Base-by-base conservation (phyloP, 176 grass and related monocot species). In the Oryza glaberrima region DNA sequence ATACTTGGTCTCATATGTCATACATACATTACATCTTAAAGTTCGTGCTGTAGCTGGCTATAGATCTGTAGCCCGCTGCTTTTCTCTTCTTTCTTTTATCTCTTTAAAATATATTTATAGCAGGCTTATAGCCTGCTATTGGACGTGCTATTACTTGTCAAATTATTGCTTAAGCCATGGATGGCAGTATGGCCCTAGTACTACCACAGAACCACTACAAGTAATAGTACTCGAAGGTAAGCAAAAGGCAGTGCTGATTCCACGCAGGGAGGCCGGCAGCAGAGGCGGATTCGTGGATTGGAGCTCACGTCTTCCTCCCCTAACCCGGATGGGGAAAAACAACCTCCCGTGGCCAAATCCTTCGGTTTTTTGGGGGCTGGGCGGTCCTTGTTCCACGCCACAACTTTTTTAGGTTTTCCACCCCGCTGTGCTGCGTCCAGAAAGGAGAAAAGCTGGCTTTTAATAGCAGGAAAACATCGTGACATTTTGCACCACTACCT, bases 241-340 rank as follows among this genome's bases (percentile, higher is more conserved):
- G 80, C 80, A 28, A 28, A 82, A 82, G 80, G 14, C 20, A 65
- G 65, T 47, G 56, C 71, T 65, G 71, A 48, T 67, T 75, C n/a
- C 6, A 1, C 47, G 38, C 17, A n/a, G 54, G 54, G 54, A 58
- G 19, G 16, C 52, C 52, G 52, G 17, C 16, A 17, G 43, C 43
- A 44, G 43, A 44, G 11, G 36, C 6, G 14, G 65, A 75, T 83
- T 75, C 63, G 30, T 69, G 73, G 63, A 77, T 68, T 77, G 73
- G 72, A 84, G n/a, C 65, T 76, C 82, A 84, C 46, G 73, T 76
- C 81, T 75, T 20, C 58, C 70, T 20, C 58, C 70, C 25, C 6
- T 7, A 20, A 6, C 52, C 16, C 52, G 17, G 52, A 65, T 11
- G 51, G 51, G n/a, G 30, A 32, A 58, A 47, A 63, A 2, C 13